Base-by-base conservation (phyloP, 345 rosid genomes). In the Citrus unshiu region DNA sequence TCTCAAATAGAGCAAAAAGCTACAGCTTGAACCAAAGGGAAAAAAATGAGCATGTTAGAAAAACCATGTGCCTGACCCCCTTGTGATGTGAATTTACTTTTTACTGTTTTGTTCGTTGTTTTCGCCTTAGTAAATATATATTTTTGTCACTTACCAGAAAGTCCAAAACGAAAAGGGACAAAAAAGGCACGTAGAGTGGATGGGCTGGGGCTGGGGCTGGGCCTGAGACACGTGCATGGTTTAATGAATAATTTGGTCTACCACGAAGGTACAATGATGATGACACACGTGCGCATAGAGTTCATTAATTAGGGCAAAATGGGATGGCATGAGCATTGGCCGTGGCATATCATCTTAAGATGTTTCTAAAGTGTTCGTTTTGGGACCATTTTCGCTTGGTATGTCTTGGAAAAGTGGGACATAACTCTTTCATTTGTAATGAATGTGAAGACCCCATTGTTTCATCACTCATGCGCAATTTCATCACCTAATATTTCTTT, bases 281-380 rank as follows among this genome's bases (percentile, higher is more conserved):
- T 84, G 87, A 74, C 83, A 84, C 93, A 90, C 96, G 96, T 88
- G 93, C 86, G 68, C 83, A 83, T 62, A 19, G 58, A n/a, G 68
- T 80, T 71, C 74, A 75, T 83, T 80, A 32, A 57, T 73, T 46
- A 35, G 73, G 67, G 74, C 56, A 35, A 71, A 29, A 7, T 40
- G 35, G 65, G 49, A 46, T 3, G 46, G 25, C 72, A 32, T 29
- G n/a, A 46, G 51, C 5, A 0, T 46, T 13, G 51, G 16, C 51
- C 5, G 14, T 46, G 51, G 18, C 51, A 46, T 72, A 82, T 37
- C 65, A 56, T 35, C 65, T 34, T 27, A 69, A 32, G 81, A 75
- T 78, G 86, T 73, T 84, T 82, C 84, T 68, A 62, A 83, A 63
- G 78, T 49, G 49, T 75, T 5, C 25, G 6, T 66, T 59, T 70